Conservation (phyloP, 2,329 filamentous ascomycete species). For the Ascocoryne sarcoides region DNA sequence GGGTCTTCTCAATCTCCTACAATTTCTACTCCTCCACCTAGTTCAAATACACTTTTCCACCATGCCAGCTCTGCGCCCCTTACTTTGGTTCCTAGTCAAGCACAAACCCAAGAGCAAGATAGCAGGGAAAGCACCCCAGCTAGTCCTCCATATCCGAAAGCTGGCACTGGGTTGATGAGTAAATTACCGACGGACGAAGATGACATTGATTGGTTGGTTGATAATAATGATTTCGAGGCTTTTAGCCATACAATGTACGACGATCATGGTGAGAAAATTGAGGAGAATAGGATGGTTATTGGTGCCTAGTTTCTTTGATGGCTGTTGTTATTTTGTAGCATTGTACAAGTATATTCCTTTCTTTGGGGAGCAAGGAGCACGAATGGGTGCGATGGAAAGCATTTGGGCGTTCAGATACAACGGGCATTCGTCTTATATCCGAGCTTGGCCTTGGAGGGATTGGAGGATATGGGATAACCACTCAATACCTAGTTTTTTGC, state of each 20-base stretch:
- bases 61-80: slow-evolving; percentile 20
- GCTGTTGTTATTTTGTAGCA: not conserved
- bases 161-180: slow-evolving; percentile 49
- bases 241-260: slow-evolving; percentile 29
- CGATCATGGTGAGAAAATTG: slow-evolving; percentile 11
- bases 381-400: not conserved
- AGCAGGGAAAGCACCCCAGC: slow-evolving; percentile 42
- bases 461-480: not conserved
- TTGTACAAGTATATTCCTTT: not conserved
- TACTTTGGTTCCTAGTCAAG: not conserved
- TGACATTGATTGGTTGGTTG: slow-evolving; percentile 53
- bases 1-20: slow-evolving; percentile 30
- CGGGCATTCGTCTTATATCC: too few species aligned
- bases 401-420: not conserved
- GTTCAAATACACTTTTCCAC: slow-evolving; percentile 5
- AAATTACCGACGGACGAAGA: slow-evolving; percentile 45
- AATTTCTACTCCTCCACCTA: slow-evolving; percentile 51
- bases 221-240: slow-evolving; percentile 36
- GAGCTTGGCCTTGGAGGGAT: not conserved
- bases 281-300: not conserved
- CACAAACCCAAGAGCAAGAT: slow-evolving; percentile 23
- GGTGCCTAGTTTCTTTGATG: not conserved
- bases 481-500: not conserved
- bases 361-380: not conserved
- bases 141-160: slow-evolving; percentile 53